A percentile compares a stretch with the other conserved stretches of the same genome.
Evolutionary conservation across 2,329 filamentous ascomycete species (phyloP).

Genomic region (Alternaria gaisen): DNA sequence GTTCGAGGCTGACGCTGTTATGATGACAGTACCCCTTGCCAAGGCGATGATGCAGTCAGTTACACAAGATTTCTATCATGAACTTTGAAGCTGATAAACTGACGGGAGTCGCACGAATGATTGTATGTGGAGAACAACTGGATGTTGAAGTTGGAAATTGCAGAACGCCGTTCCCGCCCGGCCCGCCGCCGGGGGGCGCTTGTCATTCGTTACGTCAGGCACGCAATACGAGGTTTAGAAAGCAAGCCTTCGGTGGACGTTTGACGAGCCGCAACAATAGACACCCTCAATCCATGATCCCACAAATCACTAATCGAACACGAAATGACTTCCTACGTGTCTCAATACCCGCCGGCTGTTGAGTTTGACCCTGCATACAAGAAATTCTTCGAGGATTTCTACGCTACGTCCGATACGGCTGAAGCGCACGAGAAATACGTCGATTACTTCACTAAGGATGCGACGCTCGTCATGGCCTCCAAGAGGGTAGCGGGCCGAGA

Average conservation of each 20-base stretch:
- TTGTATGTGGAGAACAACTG: neutral
- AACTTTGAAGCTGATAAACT: neutral
- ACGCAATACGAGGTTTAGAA: neutral
- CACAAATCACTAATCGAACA: neutral
- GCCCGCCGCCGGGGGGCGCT: conserved; percentile 6
- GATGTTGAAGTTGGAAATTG: conserved; percentile 4
- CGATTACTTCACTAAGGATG: conserved; percentile 59
- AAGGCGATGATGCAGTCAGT: neutral
- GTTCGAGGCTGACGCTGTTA: neutral
- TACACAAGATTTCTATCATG: neutral
- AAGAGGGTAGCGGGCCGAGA: conserved; percentile 57
- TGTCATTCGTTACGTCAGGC: conserved; percentile 15
- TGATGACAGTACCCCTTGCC: neutral
- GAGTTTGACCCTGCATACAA: conserved; percentile 54
- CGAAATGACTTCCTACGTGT: conserved; percentile 45
- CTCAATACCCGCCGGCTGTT: conserved; percentile 46
- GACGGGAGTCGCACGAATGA: neutral
- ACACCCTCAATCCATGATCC: conserved; percentile 3
- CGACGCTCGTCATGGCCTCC: conserved; percentile 62
- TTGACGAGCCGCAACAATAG: conserved; percentile 6
- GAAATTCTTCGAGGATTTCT: conserved; percentile 59
- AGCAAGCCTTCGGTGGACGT: conserved; percentile 9
- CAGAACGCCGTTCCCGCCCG: conserved; percentile 17
- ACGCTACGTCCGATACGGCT: conserved; percentile 57
- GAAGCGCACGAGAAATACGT: conserved; percentile 60